phyloP scores from a whole-genome alignment of 2,329 filamentous ascomycete species.

The Curvularia sp. region DNA sequence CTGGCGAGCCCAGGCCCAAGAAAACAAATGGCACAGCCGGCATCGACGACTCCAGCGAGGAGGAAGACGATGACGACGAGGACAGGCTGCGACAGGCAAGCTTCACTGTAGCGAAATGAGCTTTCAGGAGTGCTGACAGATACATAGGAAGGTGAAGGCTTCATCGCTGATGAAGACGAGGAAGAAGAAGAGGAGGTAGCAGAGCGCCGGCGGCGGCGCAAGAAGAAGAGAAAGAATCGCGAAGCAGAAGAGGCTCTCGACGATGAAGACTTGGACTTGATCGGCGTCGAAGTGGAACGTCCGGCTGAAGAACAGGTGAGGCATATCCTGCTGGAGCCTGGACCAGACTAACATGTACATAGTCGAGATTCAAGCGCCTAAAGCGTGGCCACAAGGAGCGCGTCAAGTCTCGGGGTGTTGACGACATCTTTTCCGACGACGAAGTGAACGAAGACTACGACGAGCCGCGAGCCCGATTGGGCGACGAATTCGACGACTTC shows the following conservation, averaged over 20 bases:
- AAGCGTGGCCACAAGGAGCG: conserved; percentile 86
- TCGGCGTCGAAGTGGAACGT: conserved; percentile 79
- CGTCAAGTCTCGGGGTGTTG: conserved; percentile 72
- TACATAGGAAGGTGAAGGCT: conserved; percentile 83
- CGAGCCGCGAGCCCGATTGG: conserved; percentile 45
- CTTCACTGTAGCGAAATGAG: not conserved
- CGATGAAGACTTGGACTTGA: conserved; percentile 94
- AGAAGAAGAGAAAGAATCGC: conserved; percentile 76
- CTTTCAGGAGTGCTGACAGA: conserved; percentile 24
- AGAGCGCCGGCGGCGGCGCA: conserved; percentile 65
- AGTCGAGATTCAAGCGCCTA: conserved; percentile 95
- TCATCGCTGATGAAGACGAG: conserved; percentile 94
- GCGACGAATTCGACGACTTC: conserved; percentile 69
- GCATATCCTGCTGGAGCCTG: conserved; percentile 5
- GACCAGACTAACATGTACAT: conserved; percentile 25
- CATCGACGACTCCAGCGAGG: conserved; percentile 50
- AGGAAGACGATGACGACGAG: conserved; percentile 53
- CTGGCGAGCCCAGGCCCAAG: conserved; percentile 30
- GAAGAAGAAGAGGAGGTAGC: conserved; percentile 78
- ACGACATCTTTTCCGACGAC: conserved; percentile 95
- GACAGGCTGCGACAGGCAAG: conserved; percentile 45
- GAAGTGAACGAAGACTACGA: conserved; percentile 72
- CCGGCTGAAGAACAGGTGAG: conserved; percentile 73
- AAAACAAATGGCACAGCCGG: conserved; percentile 43
- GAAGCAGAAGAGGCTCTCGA: conserved; percentile 87